A percentile compares a stretch with the other conserved stretches of the same genome.
phyloP scores from a whole-genome alignment of 177 flowering plant genomes.

The Vitis hybrid region DNA sequence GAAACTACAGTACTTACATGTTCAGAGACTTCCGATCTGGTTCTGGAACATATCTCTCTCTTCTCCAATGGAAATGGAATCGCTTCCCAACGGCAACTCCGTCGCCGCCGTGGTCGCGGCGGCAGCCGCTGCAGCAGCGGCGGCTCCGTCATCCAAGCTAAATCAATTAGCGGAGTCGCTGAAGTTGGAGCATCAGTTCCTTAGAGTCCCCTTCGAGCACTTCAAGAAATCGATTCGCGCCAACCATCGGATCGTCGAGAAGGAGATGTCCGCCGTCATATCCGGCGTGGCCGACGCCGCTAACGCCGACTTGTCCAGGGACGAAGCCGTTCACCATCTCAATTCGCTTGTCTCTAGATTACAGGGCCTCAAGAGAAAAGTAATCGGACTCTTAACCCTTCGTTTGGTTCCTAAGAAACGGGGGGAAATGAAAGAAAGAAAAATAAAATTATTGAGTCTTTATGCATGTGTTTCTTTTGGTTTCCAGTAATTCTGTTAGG shows the following conservation, averaged over 20 bases:
- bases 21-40: not conserved
- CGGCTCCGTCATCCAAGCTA: slow-evolving; percentile 33
- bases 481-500: not conserved
- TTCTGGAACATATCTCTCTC: not conserved
- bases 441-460: not conserved
- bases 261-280: slow-evolving; percentile 74
- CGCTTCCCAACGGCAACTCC: slow-evolving; percentile 29
- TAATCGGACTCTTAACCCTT: slow-evolving; percentile 13
- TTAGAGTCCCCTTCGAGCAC: slow-evolving; percentile 91
- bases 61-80: slow-evolving; percentile 26
- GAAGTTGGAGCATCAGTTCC: slow-evolving; percentile 85
- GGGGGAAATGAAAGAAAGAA: not conserved
- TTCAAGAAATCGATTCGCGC: slow-evolving; percentile 81
- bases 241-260: slow-evolving; percentile 77
- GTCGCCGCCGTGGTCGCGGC: slow-evolving; percentile 16
- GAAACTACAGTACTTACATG: no score
- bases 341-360: slow-evolving; percentile 75
- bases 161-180: slow-evolving; percentile 60
- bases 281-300: slow-evolving; percentile 54
- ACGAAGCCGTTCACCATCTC: slow-evolving; percentile 78
- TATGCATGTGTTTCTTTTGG: not conserved
- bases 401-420: not conserved
- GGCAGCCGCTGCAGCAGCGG: slow-evolving; percentile 18
- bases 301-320: slow-evolving; percentile 45
- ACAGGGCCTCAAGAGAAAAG: slow-evolving; percentile 95